Percentiles rank a stretch among this genome's conserved stretches.
Conservation (phyloP, 2,329 filamentous ascomycete species). For the Thyridium curvatum region DNA sequence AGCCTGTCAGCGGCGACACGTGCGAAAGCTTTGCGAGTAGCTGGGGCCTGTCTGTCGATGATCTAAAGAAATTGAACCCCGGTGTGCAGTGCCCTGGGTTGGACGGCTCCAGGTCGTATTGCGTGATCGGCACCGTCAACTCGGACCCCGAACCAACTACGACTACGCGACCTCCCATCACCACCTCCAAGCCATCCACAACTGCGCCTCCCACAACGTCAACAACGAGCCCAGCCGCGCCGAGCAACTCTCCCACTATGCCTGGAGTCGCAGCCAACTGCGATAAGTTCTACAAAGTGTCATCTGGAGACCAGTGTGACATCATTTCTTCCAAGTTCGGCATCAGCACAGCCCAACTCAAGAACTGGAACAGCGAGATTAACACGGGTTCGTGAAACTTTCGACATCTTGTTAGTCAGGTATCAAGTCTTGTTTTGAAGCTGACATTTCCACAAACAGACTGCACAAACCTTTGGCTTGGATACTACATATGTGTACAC, state of each 20-base stretch:
- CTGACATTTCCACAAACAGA: no score
- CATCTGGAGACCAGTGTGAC: no score
- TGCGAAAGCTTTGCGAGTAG: constrained; percentile 7
- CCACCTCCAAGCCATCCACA: constrained; percentile 1
- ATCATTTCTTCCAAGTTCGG: not conserved
- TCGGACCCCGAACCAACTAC: not conserved
- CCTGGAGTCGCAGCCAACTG: no score
- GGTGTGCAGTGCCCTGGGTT: constrained; percentile 6
- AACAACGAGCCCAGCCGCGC: constrained; percentile 5
- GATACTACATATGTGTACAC: constrained; percentile 6
- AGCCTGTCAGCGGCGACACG: constrained; percentile 3
- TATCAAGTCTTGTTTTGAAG: no score
- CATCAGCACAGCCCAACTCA: not conserved
- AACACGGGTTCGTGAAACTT: no score
- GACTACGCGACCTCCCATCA: not conserved
- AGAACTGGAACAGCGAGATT: constrained; percentile 5
- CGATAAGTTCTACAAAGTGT: no score
- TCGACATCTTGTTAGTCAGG: no score
- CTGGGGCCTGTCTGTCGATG: constrained; percentile 6
- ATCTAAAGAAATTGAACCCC: constrained; percentile 11
- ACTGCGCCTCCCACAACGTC: constrained; percentile 2
- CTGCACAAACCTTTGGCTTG: constrained; percentile 5
- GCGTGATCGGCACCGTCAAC: constrained; percentile 5
- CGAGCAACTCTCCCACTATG: not conserved
- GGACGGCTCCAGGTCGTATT: constrained; percentile 5